Percentiles rank a stretch among this genome's conserved stretches.
Evolutionary conservation across 148 eudicot species (phyloP).

Genomic region (Vaccinium myrtillus): DNA sequence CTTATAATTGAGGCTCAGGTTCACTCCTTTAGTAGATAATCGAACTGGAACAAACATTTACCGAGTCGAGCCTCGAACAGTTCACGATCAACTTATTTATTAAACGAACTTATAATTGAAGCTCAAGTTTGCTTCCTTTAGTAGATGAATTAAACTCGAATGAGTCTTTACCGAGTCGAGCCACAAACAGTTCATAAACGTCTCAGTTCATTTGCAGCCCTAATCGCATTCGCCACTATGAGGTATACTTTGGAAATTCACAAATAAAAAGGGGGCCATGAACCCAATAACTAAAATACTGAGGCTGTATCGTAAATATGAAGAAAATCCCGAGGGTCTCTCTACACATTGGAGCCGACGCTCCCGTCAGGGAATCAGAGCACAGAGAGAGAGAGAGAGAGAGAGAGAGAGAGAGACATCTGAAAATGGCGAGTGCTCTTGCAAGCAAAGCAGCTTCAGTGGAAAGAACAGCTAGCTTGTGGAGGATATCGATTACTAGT

Average conservation of each 20-base stretch:
- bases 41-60: too few relatives aligned
- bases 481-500: conserved; percentile 29
- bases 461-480: conserved; percentile 25
- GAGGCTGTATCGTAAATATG: neutral
- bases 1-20: too few relatives aligned
- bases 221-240: too few relatives aligned
- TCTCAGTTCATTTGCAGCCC: too few relatives aligned
- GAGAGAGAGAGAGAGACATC: conserved; percentile 8
- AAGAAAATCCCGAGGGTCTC: conserved; percentile 4
- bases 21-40: too few relatives aligned
- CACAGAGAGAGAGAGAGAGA: conserved; percentile 9
- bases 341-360: neutral
- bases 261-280: conserved; percentile 7
- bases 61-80: too few relatives aligned
- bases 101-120: too few relatives aligned
- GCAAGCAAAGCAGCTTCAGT: conserved; percentile 31
- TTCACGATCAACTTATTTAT: too few relatives aligned
- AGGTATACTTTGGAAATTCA: neutral
- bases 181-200: too few relatives aligned
- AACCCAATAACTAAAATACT: neutral
- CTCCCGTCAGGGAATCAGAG: neutral
- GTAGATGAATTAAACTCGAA: too few relatives aligned
- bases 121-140: too few relatives aligned
- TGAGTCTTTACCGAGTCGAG: too few relatives aligned
- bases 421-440: conserved; percentile 46